A percentile compares a stretch with the other conserved stretches of the same genome.
phyloP scores from a whole-genome alignment of 2,329 filamentous ascomycete genomes.

The Verruconis gallopava region DNA sequence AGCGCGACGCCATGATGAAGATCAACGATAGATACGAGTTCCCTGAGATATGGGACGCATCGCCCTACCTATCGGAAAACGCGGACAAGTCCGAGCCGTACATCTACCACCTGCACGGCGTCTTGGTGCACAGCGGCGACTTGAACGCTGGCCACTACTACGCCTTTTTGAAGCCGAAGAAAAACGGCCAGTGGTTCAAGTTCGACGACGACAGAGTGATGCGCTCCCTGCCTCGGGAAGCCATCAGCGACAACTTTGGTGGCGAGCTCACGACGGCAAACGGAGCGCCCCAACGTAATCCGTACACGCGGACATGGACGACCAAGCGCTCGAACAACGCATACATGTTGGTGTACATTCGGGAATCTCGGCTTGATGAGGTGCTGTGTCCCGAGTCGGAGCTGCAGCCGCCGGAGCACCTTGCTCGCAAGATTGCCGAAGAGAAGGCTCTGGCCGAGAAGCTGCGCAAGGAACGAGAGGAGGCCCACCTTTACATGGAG shows the following conservation, averaged over 20 bases:
- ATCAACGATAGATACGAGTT: conserved; percentile 91
- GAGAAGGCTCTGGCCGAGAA: conserved; percentile 66
- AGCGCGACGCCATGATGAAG: conserved; percentile 97
- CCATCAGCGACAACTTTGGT: conserved; percentile 91
- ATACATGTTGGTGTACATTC: conserved; percentile 98
- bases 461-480: conserved; percentile 75
- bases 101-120: conserved; percentile 85
- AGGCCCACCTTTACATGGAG: conserved; percentile 84
- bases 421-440: conserved; percentile 53
- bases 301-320: conserved; percentile 50
- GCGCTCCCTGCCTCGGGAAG: conserved; percentile 81
- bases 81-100: conserved; percentile 82
- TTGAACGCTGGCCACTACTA: conserved; percentile 98
- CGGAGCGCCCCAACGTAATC: conserved; percentile 47
- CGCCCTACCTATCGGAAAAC: conserved; percentile 74
- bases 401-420: conserved; percentile 54
- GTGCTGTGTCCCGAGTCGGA: conserved; percentile 66
- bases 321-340: conserved; percentile 68
- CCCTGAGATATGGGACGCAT: conserved; percentile 68
- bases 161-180: conserved; percentile 80
- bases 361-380: conserved; percentile 71
- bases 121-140: conserved; percentile 91
- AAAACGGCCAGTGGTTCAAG: conserved; percentile 89
- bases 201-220: conserved; percentile 97
- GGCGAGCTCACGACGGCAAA: conserved; percentile 61